Evolutionary conservation across 345 rosid genomes (phyloP).

Genomic region (Noccaea caerulescens): DNA sequence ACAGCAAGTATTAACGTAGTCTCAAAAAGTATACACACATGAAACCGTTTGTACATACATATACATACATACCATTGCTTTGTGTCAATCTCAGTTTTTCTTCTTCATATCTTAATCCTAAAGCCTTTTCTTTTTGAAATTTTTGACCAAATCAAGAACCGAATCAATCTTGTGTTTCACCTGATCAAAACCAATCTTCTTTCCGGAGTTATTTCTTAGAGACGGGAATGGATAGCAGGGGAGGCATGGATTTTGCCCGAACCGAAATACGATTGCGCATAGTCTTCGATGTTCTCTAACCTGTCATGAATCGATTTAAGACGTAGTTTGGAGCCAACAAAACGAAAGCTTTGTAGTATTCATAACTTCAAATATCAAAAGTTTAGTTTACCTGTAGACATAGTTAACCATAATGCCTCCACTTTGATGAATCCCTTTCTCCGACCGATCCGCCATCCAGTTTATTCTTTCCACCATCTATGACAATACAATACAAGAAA

Average conservation of each 20-base stretch:
- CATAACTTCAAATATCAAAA: not conserved
- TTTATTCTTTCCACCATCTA: conserved; percentile 95
- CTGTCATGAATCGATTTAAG: conserved; percentile 41
- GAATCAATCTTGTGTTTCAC: not conserved
- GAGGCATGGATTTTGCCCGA: conserved; percentile 73
- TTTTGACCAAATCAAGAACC: conserved; percentile 25
- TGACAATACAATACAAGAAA: conserved; percentile 10
- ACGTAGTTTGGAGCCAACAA: not conserved
- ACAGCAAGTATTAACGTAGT: not conserved
- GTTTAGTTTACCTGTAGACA: conserved; percentile 67
- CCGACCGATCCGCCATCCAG: conserved; percentile 91
- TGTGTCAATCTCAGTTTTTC: not conserved
- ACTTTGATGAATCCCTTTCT: conserved; percentile 73
- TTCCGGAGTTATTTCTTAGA: conserved; percentile 20
- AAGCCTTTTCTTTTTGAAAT: not conserved
- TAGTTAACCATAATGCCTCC: conserved; percentile 93
- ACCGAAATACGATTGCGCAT: conserved; percentile 77
- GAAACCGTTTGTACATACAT: conserved; percentile 31
- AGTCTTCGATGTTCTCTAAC: conserved; percentile 75
- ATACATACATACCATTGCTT: conserved; percentile 27
- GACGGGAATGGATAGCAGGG: conserved; percentile 42
- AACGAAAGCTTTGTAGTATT: not conserved
- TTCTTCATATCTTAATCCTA: not conserved
- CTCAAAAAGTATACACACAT: conserved; percentile 16
- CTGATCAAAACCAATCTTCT: not conserved